A percentile compares a stretch with the other conserved stretches of the same genome.
phyloP scores from a whole-genome alignment of 139 green algal species.

The Coccomyxa sp. region DNA sequence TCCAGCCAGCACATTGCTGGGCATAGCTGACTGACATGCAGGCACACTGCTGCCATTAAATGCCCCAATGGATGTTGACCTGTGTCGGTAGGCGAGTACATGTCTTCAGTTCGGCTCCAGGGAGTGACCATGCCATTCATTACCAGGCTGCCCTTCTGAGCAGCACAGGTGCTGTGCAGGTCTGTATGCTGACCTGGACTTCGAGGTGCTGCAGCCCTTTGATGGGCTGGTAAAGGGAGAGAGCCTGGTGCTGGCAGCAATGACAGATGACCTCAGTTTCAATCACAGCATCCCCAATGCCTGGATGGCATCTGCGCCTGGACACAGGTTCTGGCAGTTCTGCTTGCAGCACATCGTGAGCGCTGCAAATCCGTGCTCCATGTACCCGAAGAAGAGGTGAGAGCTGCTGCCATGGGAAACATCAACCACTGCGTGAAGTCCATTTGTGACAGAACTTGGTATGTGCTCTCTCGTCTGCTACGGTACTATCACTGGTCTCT shows the following conservation, averaged over 20 bases:
- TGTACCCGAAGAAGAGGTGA: neutral
- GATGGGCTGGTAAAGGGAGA: conserved; percentile 3
- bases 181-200: conserved; percentile 29
- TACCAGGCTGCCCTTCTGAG: neutral
- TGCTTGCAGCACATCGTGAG: neutral
- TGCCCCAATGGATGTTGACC: too few relatives aligned
- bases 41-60: too few relatives aligned
- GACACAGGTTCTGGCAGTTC: conserved; percentile 15
- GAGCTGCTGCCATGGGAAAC: too few relatives aligned
- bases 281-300: conserved; percentile 26
- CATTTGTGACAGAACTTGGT: too few relatives aligned
- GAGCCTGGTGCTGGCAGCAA: conserved; percentile 10
- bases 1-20: too few relatives aligned
- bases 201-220: conserved; percentile 13
- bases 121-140: neutral
- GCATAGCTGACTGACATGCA: too few relatives aligned
- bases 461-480: too few relatives aligned
- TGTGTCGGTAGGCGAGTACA: too few relatives aligned
- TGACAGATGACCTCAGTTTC: conserved; percentile 13
- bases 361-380: neutral
- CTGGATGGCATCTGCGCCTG: conserved; percentile 20
- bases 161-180: conserved; percentile 3
- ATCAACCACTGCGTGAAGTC: too few relatives aligned
- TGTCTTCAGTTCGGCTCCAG: too few relatives aligned
- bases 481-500: too few relatives aligned